Percentiles rank a stretch among this genome's conserved stretches.
Conservation (phyloP, 306 rosid genomes). For the Lathyrus tuberosus region DNA sequence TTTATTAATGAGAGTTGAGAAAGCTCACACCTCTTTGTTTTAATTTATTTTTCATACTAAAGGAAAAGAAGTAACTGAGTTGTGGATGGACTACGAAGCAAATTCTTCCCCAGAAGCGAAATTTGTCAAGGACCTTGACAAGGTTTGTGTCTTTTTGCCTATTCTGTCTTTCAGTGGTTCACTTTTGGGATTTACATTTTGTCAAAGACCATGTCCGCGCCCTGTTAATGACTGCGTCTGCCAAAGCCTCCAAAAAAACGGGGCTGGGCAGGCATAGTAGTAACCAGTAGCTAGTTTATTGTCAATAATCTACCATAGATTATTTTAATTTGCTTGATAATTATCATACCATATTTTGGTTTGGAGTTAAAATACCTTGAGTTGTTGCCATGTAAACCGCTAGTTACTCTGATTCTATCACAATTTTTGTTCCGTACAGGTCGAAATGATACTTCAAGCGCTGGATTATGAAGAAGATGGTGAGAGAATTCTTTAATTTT, state of each 20-base stretch:
- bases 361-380: slow-evolving; percentile 3
- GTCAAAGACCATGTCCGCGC: not conserved
- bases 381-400: not conserved
- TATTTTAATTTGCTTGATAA: slow-evolving; percentile 9
- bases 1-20: slow-evolving; percentile 27
- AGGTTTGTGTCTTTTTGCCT: slow-evolving; percentile 46
- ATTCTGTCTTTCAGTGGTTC: slow-evolving; percentile 30
- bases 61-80: slow-evolving; percentile 78
- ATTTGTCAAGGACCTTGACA: slow-evolving; percentile 91
- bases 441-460: slow-evolving; percentile 96
- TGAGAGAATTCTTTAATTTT: slow-evolving; percentile 41
- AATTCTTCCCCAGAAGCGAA: slow-evolving; percentile 84
- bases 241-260: too few species aligned
- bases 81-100: slow-evolving; percentile 88
- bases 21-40: slow-evolving; percentile 32
- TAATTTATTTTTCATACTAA: slow-evolving; percentile 36
- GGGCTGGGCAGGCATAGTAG: not conserved
- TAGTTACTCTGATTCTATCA: not conserved
- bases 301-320: slow-evolving; percentile 4
- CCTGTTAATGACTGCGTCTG: too few species aligned
- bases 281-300: slow-evolving; percentile 2
- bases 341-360: not conserved
- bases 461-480: slow-evolving; percentile 82
- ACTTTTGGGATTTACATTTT: not conserved
- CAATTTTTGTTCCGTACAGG: slow-evolving; percentile 44